Evolutionary conservation across 441 rosid genomes (phyloP).

Genomic region (Pelargonium citronellum): DNA sequence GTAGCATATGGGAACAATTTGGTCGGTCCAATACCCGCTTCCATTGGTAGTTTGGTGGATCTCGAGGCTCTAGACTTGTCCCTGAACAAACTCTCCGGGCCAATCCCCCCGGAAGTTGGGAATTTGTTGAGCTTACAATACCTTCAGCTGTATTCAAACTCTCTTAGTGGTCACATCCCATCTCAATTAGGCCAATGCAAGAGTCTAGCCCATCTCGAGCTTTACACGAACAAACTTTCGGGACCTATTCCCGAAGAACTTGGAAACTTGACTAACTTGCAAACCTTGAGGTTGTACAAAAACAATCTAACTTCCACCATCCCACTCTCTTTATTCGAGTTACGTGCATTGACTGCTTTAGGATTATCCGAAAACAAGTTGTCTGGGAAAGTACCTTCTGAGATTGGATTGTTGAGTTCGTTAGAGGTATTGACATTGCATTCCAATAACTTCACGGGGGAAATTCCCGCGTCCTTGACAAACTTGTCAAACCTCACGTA

Average conservation of each 20-base stretch:
- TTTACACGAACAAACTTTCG: constrained; percentile 42
- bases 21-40: constrained; percentile 53
- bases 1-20: constrained; percentile 40
- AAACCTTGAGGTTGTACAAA: constrained; percentile 36
- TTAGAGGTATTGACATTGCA: constrained; percentile 55
- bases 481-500: constrained; percentile 54
- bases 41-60: constrained; percentile 44
- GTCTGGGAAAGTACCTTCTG: constrained; percentile 46
- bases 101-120: constrained; percentile 56
- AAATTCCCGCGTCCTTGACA: constrained; percentile 57
- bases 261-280: constrained; percentile 48
- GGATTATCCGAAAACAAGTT: constrained; percentile 61
- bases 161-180: constrained; percentile 56
- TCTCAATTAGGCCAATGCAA: constrained; percentile 45
- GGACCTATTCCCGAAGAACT: constrained; percentile 65
- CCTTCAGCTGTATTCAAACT: constrained; percentile 39
- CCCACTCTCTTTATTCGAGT: constrained; percentile 48
- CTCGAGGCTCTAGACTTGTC: constrained; percentile 51
- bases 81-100: constrained; percentile 51
- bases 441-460: constrained; percentile 51
- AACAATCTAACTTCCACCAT: constrained; percentile 59
- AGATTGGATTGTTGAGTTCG: constrained; percentile 51
- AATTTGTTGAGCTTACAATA: constrained; percentile 46
- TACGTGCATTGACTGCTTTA: constrained; percentile 44
- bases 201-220: constrained; percentile 45